Conservation (phyloP, 371 early-diverging fungal species). For the Smittium culicis region DNA sequence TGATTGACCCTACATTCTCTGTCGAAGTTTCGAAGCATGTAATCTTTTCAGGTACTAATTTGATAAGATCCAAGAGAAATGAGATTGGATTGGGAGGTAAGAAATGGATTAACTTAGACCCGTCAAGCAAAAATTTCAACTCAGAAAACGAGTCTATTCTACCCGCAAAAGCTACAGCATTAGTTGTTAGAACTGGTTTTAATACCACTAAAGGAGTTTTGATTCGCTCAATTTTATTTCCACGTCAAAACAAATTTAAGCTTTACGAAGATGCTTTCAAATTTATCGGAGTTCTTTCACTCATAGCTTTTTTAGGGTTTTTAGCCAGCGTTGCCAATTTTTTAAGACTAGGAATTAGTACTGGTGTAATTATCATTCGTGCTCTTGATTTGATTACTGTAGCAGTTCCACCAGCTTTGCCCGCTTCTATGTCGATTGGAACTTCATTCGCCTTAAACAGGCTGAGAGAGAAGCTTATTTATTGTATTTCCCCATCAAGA, state of each 20-base stretch:
- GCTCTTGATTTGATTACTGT: conserved; percentile 90
- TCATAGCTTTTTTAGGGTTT: conserved; percentile 71
- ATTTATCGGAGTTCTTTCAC: conserved; percentile 78
- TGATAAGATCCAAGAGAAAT: conserved; percentile 62
- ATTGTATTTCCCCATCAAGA: conserved; percentile 84
- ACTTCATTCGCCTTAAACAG: conserved; percentile 84
- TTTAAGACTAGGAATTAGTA: conserved; percentile 53
- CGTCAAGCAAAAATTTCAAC: conserved; percentile 9
- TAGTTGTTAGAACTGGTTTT: conserved; percentile 91
- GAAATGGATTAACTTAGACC: conserved; percentile 27
- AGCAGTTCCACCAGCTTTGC: conserved; percentile 91
- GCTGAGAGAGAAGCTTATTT: conserved; percentile 68
- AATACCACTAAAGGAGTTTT: conserved; percentile 93
- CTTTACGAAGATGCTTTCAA: conserved; percentile 93
- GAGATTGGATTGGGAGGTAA: conserved; percentile 28
- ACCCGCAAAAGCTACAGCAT: conserved; percentile 46
- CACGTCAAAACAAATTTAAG: conserved; percentile 83
- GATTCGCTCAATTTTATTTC: conserved; percentile 88
- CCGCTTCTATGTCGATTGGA: conserved; percentile 94
- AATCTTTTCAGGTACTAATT: conserved; percentile 80
- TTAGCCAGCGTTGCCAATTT: conserved; percentile 72
- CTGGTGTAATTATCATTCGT: conserved; percentile 56
- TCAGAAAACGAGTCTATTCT: conserved; percentile 1
- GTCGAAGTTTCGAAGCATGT: conserved; percentile 63
- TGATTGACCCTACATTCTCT: conserved; percentile 49